A percentile compares a stretch with the other conserved stretches of the same genome.
phyloP scores from a whole-genome alignment of 2,329 filamentous ascomycete genomes.

The Torrubiellomyces zombiae region DNA sequence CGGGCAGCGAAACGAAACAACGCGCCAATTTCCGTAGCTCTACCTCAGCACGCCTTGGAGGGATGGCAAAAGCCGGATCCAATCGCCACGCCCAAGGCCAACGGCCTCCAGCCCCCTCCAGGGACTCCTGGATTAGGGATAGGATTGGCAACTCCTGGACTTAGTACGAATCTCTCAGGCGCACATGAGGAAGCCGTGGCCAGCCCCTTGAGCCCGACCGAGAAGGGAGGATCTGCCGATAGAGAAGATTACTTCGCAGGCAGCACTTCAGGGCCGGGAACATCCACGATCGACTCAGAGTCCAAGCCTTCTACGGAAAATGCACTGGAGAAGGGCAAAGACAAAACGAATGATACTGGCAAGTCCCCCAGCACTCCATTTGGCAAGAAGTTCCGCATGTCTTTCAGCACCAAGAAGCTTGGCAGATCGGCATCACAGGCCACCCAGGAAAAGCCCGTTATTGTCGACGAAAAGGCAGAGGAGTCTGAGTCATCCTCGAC shows the following conservation, averaged over 20 bases:
- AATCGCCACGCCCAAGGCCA: conserved; percentile 45
- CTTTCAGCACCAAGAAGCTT: conserved; percentile 73
- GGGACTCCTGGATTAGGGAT: conserved; percentile 65
- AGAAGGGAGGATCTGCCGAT: conserved; percentile 47
- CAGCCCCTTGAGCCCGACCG: conserved; percentile 29
- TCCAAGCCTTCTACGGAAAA: conserved; percentile 31
- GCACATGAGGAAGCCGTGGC: conserved; percentile 29
- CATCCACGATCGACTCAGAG: conserved; percentile 20
- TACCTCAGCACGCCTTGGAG: conserved; percentile 17
- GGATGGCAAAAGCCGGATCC: conserved; percentile 26
- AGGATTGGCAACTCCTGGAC: conserved; percentile 52
- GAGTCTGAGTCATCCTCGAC: conserved; percentile 46
- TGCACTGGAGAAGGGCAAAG: conserved; percentile 28
- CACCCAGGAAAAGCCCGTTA: conserved; percentile 52
- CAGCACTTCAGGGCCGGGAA: conserved; percentile 7
- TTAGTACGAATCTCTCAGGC: conserved; percentile 21
- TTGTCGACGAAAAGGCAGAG: conserved; percentile 61
- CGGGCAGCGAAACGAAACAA: conserved; percentile 36
- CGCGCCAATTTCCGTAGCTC: conserved; percentile 41
- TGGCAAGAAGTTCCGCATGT: conserved; percentile 74
- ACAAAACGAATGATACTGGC: conserved; percentile 29
- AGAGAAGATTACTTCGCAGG: conserved; percentile 65
- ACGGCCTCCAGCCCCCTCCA: conserved; percentile 42
- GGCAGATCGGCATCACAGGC: conserved; percentile 44
- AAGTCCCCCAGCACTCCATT: conserved; percentile 51